These are phyloP conservation scores for Collybiopsis luxurians DNA, from an alignment of 768 basidiomycete species.

Conservation along the genomic window DNA sequence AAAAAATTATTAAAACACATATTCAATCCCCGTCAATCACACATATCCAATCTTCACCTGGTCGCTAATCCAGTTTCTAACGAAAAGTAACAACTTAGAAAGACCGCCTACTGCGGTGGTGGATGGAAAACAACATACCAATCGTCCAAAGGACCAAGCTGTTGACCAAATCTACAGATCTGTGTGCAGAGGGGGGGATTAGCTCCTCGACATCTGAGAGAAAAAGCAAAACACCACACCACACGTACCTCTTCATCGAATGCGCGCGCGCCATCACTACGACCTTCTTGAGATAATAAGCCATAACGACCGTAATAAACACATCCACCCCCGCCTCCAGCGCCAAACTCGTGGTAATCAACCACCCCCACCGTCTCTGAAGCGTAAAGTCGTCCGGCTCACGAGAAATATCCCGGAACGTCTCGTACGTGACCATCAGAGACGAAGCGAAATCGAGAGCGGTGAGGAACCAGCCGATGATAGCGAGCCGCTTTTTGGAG, in stretches of 20 bases:
- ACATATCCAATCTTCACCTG: conserved; percentile 10
- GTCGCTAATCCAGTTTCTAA: conserved; percentile 23
- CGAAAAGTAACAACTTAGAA: neutral
- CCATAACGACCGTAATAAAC: conserved; percentile 19
- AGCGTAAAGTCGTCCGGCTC: conserved; percentile 18
- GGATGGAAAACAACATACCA: conserved; percentile 8
- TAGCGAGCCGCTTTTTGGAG: conserved; percentile 9
- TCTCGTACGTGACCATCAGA: conserved; percentile 14
- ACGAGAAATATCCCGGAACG: conserved; percentile 19
- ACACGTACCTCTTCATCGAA: conserved; percentile 9
- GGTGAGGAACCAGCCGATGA: conserved; percentile 16
- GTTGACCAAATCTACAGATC: conserved; percentile 18
- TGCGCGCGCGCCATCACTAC: neutral
- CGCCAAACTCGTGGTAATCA: conserved; percentile 19
- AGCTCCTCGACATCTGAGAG: no score
- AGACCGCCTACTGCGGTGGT: no score
- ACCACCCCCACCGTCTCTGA: conserved; percentile 20
- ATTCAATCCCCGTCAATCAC: no score
- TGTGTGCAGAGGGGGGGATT: neutral
- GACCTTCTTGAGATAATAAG: conserved; percentile 16
- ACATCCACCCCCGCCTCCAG: conserved; percentile 22
- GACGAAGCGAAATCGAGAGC: conserved; percentile 17
- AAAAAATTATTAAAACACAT: neutral
- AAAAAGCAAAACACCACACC: no score
- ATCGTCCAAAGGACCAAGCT: conserved; percentile 23